Conservation (phyloP, 192 early-diverging fungal genomes). For the Phlyctochytrium arcticum region DNA sequence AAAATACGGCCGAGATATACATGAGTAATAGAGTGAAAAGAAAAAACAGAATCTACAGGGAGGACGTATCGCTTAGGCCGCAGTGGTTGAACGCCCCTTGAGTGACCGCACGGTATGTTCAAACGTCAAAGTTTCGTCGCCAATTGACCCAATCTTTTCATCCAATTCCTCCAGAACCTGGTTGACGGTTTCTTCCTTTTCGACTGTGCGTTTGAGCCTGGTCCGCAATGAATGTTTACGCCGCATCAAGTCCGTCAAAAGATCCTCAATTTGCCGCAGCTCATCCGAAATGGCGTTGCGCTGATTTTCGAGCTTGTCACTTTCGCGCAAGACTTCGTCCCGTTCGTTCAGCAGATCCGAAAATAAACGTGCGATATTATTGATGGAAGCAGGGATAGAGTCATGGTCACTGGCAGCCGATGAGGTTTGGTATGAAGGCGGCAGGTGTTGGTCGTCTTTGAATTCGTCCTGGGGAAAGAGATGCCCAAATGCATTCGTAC, state of each 20-base stretch:
- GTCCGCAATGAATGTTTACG: conserved; percentile 27
- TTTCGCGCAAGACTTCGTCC: conserved; percentile 31
- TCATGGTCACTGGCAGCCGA: neutral
- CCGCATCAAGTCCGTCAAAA: conserved; percentile 26
- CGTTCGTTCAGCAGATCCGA: conserved; percentile 38
- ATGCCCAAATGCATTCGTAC: conserved; percentile 7
- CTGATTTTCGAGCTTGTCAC: conserved; percentile 29
- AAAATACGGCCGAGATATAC: too few relatives aligned
- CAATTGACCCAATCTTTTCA: conserved; percentile 29
- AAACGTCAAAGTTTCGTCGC: conserved; percentile 32
- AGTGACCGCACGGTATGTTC: conserved; percentile 27
- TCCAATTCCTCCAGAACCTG: conserved; percentile 32
- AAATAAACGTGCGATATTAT: conserved; percentile 37
- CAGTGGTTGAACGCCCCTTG: conserved; percentile 29
- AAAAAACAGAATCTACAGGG: too few relatives aligned
- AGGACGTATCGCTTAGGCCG: too few relatives aligned
- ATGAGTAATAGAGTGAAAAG: too few relatives aligned
- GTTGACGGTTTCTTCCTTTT: conserved; percentile 29
- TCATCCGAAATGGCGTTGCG: conserved; percentile 28
- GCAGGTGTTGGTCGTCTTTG: neutral
- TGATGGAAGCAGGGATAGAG: conserved; percentile 26
- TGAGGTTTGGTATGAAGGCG: neutral
- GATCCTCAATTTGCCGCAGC: conserved; percentile 36
- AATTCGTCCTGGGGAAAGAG: neutral
- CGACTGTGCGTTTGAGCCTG: conserved; percentile 26